A percentile compares a stretch with the other conserved stretches of the same genome.
phyloP scores from a whole-genome alignment of 345 rosid species.

The Hibiscus syriacus region DNA sequence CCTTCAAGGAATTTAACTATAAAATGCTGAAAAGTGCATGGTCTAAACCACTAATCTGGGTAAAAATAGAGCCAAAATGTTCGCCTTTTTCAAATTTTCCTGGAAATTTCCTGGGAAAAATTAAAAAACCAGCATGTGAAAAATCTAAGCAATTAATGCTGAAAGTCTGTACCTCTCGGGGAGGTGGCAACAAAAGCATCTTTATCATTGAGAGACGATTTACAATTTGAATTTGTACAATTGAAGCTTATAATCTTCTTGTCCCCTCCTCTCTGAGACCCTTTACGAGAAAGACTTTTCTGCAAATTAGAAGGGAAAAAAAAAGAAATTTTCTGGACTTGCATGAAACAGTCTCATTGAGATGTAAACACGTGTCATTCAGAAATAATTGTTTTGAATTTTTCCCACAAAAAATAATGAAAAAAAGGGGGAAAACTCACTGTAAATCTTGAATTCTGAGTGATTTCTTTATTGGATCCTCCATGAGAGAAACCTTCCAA shows the following conservation, averaged over 20 bases:
- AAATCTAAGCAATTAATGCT: neutral
- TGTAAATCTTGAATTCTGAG: conserved; percentile 38
- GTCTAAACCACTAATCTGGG: neutral
- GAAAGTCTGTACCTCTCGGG: conserved; percentile 41
- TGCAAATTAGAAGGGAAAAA: conserved; percentile 34
- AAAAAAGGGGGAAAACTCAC: conserved; percentile 28
- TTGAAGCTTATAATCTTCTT: conserved; percentile 10
- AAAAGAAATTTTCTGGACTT: neutral
- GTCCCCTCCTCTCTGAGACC: conserved; percentile 49
- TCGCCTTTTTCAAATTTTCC: neutral
- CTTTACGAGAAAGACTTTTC: conserved; percentile 72
- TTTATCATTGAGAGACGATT: conserved; percentile 25
- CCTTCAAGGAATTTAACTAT: neutral
- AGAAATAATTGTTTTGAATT: neutral
- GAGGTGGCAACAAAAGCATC: conserved; percentile 35
- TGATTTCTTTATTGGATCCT: conserved; percentile 14
- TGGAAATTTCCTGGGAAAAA: neutral
- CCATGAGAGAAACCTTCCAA: conserved; percentile 14
- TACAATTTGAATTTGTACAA: neutral
- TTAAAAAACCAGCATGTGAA: neutral
- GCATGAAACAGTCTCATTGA: neutral
- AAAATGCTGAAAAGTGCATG: neutral
- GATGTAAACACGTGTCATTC: conserved; percentile 1
- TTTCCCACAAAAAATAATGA: neutral
- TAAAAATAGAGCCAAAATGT: neutral